phyloP scores from a whole-genome alignment of 176 grass and related monocot species.

The Rhynchospora pubera region DNA sequence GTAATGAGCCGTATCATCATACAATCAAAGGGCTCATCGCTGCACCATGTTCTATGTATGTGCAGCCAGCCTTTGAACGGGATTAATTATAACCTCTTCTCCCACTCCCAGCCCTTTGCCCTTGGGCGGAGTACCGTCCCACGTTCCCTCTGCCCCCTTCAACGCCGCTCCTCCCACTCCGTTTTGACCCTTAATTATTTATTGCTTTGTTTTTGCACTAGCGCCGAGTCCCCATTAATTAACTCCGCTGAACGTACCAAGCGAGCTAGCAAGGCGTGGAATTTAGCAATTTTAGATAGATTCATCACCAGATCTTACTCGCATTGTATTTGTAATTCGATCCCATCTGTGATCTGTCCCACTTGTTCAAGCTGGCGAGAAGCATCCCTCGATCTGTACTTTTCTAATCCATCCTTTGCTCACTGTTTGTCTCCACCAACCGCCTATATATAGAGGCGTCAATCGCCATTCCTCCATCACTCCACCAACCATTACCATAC shows the following conservation, averaged over 20 bases:
- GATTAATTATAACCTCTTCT: no score
- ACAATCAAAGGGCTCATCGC: not conserved
- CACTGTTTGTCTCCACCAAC: not conserved
- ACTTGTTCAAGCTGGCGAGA: slow-evolving; percentile 11
- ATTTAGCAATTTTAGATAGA: not conserved
- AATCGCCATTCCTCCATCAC: not conserved
- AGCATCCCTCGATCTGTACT: not conserved
- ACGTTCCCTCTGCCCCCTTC: not conserved
- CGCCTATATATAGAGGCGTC: slow-evolving; percentile 7
- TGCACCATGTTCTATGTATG: not conserved
- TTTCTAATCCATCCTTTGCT: not conserved
- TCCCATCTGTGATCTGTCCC: slow-evolving; percentile 13
- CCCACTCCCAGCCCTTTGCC: no score
- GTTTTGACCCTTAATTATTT: not conserved
- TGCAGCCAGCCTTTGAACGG: no score
- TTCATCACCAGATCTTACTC: slow-evolving; percentile 8
- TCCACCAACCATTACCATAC: no score
- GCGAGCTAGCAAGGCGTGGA: no score
- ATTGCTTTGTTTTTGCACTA: not conserved
- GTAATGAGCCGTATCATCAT: not conserved
- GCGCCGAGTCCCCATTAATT: not conserved
- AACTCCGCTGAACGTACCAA: not conserved
- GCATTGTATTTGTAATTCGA: slow-evolving; percentile 10
- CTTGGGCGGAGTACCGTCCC: slow-evolving; percentile 14
- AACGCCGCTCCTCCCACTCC: not conserved